phyloP scores from a whole-genome alignment of 2,329 filamentous ascomycete genomes.

The Rhexocercosporidium sp. region DNA sequence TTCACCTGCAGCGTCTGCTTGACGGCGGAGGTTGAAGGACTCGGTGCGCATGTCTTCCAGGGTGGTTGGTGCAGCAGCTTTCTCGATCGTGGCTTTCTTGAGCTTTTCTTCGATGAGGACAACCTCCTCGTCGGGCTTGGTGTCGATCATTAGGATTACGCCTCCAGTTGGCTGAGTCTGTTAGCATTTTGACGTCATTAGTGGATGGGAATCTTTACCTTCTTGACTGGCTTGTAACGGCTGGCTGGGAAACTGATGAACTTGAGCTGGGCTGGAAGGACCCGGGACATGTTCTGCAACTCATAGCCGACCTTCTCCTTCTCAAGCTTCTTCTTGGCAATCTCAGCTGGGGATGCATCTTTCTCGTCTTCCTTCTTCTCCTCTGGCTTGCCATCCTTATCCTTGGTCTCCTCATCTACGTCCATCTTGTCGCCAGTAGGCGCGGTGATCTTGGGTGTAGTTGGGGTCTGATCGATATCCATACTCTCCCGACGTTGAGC shows the following conservation, averaged over 20 bases:
- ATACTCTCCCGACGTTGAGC: slow-evolving; percentile 91
- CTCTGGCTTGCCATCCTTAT: slow-evolving; percentile 53
- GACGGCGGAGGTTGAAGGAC: slow-evolving; percentile 48
- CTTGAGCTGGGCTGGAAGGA: slow-evolving; percentile 90
- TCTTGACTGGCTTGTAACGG: slow-evolving; percentile 90
- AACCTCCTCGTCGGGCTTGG: slow-evolving; percentile 77
- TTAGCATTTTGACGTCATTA: slow-evolving; percentile 47
- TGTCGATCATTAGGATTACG: slow-evolving; percentile 89
- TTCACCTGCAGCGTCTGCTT: slow-evolving; percentile 43
- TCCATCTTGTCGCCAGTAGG: slow-evolving; percentile 86
- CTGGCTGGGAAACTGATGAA: slow-evolving; percentile 92
- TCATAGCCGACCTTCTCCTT: slow-evolving; percentile 98
- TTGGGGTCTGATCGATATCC: slow-evolving; percentile 84
- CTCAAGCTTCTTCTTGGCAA: slow-evolving; percentile 85
- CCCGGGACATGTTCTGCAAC: slow-evolving; percentile 94
- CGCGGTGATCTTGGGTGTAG: slow-evolving; percentile 66
- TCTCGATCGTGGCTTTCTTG: slow-evolving; percentile 75
- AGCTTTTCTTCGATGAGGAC: slow-evolving; percentile 88
- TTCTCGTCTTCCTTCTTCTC: slow-evolving; percentile 70
- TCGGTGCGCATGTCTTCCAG: slow-evolving; percentile 39
- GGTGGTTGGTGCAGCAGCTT: slow-evolving; percentile 53
- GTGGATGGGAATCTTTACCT: slow-evolving; percentile 60
- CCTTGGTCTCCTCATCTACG: slow-evolving; percentile 64
- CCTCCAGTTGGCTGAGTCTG: slow-evolving; percentile 81
- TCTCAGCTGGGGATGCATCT: slow-evolving; percentile 57